phyloP scores from a whole-genome alignment of 345 rosid species.

The Salix udensis region DNA sequence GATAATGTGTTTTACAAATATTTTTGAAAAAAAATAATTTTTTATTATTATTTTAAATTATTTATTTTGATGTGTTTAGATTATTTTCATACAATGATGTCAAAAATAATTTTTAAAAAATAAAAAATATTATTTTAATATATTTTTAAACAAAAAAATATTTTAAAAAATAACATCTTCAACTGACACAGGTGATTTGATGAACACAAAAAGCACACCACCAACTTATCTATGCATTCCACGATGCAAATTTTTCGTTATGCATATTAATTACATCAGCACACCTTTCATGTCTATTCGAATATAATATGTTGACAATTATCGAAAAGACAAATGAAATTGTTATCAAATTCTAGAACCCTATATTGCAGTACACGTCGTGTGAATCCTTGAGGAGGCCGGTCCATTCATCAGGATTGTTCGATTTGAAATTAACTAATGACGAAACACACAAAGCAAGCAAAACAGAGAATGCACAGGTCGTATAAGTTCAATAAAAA shows the following conservation, averaged over 20 bases:
- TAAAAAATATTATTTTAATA: too few species aligned
- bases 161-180: too few species aligned
- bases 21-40: too few species aligned
- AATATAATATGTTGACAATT: not conserved
- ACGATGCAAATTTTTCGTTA: not conserved
- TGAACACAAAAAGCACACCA: not conserved
- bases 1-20: too few species aligned
- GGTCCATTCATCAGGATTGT: not conserved
- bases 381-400: not conserved
- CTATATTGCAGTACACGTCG: not conserved
- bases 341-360: not conserved
- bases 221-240: not conserved
- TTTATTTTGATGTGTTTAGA: too few species aligned
- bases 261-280: not conserved
- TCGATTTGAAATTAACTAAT: not conserved
- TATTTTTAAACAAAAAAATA: too few species aligned
- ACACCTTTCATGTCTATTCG: not conserved
- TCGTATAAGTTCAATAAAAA: not conserved
- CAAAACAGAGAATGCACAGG: not conserved
- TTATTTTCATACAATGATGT: too few species aligned
- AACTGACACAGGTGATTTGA: too few species aligned
- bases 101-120: too few species aligned
- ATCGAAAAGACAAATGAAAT: not conserved
- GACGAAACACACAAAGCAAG: not conserved
- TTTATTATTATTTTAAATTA: too few species aligned